Conservation (phyloP, 2,329 filamentous ascomycete genomes). For the Apiospora arundinis region DNA sequence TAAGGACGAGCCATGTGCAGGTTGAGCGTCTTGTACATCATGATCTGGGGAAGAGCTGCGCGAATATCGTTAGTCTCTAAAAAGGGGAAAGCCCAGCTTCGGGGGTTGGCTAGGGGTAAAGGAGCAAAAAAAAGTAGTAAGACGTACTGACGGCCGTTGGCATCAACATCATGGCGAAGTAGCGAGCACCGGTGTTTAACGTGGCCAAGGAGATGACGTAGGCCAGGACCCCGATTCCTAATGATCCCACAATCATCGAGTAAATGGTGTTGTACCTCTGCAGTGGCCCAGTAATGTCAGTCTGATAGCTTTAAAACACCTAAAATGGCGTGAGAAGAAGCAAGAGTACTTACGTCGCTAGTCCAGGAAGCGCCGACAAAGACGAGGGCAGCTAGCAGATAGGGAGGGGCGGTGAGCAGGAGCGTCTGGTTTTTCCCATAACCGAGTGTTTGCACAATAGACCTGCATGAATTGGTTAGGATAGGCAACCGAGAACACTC, state of each 20-base stretch:
- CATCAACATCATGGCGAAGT: slow-evolving; percentile 42
- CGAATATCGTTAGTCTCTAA: not conserved
- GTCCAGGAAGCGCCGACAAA: slow-evolving; percentile 42
- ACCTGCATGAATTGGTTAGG: not conserved
- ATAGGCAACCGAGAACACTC: no score
- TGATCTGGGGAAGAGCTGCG: slow-evolving; percentile 13
- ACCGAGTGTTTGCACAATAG: slow-evolving; percentile 52
- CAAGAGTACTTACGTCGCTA: slow-evolving; percentile 30
- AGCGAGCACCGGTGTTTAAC: slow-evolving; percentile 36
- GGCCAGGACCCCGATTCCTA: slow-evolving; percentile 35
- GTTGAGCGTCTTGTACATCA: slow-evolving; percentile 23
- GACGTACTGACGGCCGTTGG: slow-evolving; percentile 24
- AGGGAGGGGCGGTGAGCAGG: slow-evolving; percentile 37
- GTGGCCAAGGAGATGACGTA: slow-evolving; percentile 41
- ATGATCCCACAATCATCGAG: slow-evolving; percentile 35
- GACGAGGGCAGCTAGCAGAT: slow-evolving; percentile 38
- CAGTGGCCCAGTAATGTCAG: not conserved
- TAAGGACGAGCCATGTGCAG: slow-evolving; percentile 32
- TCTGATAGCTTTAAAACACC: not conserved
- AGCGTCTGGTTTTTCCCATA: slow-evolving; percentile 42
- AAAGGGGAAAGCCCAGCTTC: no score
- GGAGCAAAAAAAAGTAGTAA: not conserved
- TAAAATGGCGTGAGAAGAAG: no score
- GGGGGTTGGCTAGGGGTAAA: no score
- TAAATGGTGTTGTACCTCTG: slow-evolving; percentile 35